Evolutionary conservation across 257 asterid genomes (phyloP), one percentile per base, ranked within the genome.

Genomic region (Eustoma russellianum): DNA sequence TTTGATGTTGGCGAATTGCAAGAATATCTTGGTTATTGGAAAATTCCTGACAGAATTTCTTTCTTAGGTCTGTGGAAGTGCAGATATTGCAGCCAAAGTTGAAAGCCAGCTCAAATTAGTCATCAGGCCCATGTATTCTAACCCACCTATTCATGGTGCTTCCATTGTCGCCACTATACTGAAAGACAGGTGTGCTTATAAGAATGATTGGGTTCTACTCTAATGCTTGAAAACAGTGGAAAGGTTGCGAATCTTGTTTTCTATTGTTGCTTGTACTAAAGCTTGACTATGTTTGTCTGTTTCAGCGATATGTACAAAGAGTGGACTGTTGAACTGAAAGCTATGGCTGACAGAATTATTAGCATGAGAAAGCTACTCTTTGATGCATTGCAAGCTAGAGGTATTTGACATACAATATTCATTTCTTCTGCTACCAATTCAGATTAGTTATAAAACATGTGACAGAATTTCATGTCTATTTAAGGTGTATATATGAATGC

Each of bases 91-190:
- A 9, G 15, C 59, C 65, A 82, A 72, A 60, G 93, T 86, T n/a
- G 90, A 86, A 64, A 86, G 93, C 71, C 95, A 82, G 59, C 69
- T 86, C 56, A 86, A 86, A 70, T 56, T 82, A 73, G 95, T 83
- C 58, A 78, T 86, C 58, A 83, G 95, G 79, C 90, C 93, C 17
- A 86, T 86, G 93, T 86, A 82, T 68, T 86, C 95, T 14, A 86
- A 66, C 67, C n/a, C n/a, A n/a, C 95, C 95, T 46, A 65, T 86
- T 71, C 95, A 86, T 50, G 95, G 95, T 68, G 87, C 87, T 50
- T 80, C 93, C 2, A 80, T 83, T 63, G 90, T 83, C 49, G 93
- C 89, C 33, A 63, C 79, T 49, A 73, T 86, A 67, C 85, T 86
- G 13, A 82, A 86, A 60, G 82, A 86, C 70, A 76, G 93, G 95